Evolutionary conservation across 1,139 yeast genomes (phyloP).

Genomic region (Diutina scorzettiae): DNA sequence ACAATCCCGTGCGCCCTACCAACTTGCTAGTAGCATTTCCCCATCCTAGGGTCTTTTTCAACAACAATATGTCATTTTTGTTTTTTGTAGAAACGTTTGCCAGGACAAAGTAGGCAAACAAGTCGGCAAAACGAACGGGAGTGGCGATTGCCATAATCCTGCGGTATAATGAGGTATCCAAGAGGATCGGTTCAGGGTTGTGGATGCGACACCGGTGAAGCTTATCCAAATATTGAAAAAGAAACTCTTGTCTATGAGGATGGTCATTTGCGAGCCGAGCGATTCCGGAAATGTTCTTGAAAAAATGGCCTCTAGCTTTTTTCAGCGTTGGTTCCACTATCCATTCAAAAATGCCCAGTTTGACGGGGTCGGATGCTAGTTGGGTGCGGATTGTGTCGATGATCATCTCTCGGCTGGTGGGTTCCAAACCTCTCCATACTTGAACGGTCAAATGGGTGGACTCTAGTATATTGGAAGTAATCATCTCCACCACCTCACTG

Average conservation of each 20-base stretch:
- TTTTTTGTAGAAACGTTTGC: slow-evolving; percentile 21
- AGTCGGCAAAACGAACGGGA: slow-evolving; percentile 13
- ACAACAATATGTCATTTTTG: slow-evolving; percentile 10
- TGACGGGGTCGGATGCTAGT: not conserved
- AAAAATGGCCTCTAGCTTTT: not conserved
- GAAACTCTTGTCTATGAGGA: slow-evolving; percentile 7
- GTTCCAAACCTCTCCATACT: too few relatives aligned
- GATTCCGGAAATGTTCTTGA: not conserved
- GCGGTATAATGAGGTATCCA: slow-evolving; percentile 13
- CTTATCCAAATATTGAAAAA: slow-evolving; percentile 16
- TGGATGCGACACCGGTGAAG: slow-evolving; percentile 14
- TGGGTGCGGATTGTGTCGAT: not conserved
- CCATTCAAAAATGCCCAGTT: not conserved
- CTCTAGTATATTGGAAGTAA: too few relatives aligned
- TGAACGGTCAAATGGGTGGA: too few relatives aligned
- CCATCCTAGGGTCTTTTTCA: slow-evolving; percentile 16
- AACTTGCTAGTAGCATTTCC: slow-evolving; percentile 24
- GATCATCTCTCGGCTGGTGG: too few relatives aligned
- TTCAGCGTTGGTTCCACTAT: not conserved
- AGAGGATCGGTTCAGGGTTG: slow-evolving; percentile 17
- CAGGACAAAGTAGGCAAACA: slow-evolving; percentile 23
- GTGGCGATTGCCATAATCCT: slow-evolving; percentile 15
- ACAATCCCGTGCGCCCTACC: slow-evolving; percentile 26
- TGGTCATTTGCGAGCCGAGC: not conserved
- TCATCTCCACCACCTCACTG: too few relatives aligned